Percentiles rank a stretch among this genome's conserved stretches.
Conservation (phyloP, 148 eudicot species). For the Cornus kousa region DNA sequence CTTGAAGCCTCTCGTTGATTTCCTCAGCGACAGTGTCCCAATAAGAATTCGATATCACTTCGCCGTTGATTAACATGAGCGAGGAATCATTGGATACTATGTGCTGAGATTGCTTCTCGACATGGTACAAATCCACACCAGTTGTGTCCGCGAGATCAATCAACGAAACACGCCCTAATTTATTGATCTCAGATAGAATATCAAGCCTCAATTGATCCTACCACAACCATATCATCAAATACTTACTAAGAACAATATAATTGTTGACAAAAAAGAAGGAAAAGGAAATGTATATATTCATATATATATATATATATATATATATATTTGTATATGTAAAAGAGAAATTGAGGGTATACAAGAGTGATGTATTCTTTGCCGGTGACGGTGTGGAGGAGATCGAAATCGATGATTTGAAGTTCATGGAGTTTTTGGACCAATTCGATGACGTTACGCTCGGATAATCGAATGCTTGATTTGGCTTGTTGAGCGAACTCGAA, state of each 20-base stretch:
- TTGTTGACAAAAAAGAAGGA: not conserved
- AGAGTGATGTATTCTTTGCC: constrained; percentile 99
- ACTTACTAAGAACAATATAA: not conserved
- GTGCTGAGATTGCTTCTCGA: constrained; percentile 75
- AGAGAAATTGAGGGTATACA: constrained; percentile 24
- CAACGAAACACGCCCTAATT: constrained; percentile 79
- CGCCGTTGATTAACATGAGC: constrained; percentile 84
- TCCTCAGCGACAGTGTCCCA: constrained; percentile 92
- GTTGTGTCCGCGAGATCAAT: constrained; percentile 81
- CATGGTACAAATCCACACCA: constrained; percentile 92
- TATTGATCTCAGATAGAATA: constrained; percentile 60
- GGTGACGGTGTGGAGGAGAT: constrained; percentile 90
- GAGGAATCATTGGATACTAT: constrained; percentile 56
- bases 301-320: not conserved
- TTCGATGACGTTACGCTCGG: constrained; percentile 96
- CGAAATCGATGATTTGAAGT: constrained; percentile 86
- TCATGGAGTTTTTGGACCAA: constrained; percentile 89
- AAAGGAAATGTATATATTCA: too few relatives aligned
- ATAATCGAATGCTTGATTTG: constrained; percentile 91
- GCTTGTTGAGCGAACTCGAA: constrained; percentile 90
- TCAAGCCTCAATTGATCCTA: constrained; percentile 88
- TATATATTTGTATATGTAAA: not conserved
- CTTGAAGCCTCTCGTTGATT: constrained; percentile 91
- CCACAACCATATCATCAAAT: constrained; percentile 4
- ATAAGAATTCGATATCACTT: constrained; percentile 70